phyloP scores from a whole-genome alignment of 2,329 filamentous ascomycete genomes.

The Aspergillus fijiensis region DNA sequence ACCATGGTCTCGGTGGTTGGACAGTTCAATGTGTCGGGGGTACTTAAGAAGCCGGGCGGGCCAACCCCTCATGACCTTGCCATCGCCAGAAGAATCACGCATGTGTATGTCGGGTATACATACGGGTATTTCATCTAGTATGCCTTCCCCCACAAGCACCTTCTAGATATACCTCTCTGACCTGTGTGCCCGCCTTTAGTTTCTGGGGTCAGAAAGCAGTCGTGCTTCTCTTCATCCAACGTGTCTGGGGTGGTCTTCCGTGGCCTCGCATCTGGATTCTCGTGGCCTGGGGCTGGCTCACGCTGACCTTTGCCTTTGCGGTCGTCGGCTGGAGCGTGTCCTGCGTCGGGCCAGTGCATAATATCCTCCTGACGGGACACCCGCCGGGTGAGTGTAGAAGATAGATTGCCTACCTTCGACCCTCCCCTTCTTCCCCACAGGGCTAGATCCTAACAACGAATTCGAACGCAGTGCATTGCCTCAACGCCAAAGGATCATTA shows the following conservation, averaged over 20 bases:
- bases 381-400: neutral
- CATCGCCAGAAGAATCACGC: no score
- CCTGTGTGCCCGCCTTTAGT: neutral
- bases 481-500: slow-evolving; percentile 1
- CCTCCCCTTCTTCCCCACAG: no score
- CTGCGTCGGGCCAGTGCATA: neutral
- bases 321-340: neutral
- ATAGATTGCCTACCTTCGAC: no score
- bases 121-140: no score
- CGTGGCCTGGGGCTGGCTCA: slow-evolving; percentile 5
- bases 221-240: slow-evolving; percentile 13
- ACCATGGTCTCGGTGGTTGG: neutral
- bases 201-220: slow-evolving; percentile 15
- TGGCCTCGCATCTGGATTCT: slow-evolving; percentile 13
- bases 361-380: neutral
- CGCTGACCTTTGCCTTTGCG: neutral
- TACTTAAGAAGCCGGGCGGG: no score
- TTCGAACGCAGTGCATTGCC: neutral
- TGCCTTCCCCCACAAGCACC: no score
- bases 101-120: no score
- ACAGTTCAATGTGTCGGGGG: no score
- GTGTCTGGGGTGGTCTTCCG: slow-evolving; percentile 11
- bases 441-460: neutral
- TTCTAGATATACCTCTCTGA: neutral
- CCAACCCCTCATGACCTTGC: no score